Percentiles rank a stretch among this genome's conserved stretches.
phyloP scores from a whole-genome alignment of 192 early-diverging fungal genomes.

The Coemansia sp. region DNA sequence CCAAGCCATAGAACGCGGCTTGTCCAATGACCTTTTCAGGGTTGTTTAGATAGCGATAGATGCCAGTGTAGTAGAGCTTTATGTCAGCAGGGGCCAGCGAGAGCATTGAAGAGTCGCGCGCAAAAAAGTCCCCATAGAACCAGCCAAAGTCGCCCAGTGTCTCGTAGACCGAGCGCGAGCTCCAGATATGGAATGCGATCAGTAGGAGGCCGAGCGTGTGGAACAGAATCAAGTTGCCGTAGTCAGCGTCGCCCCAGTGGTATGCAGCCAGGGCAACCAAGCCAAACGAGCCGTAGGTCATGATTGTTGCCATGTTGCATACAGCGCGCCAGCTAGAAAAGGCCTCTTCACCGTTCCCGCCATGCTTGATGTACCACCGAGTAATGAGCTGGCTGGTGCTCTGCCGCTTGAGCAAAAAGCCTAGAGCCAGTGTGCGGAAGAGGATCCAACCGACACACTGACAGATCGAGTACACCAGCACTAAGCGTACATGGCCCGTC shows the following conservation, averaged over 20 bases:
- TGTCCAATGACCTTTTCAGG: conserved; percentile 94
- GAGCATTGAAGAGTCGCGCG: conserved; percentile 70
- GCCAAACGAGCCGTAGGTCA: conserved; percentile 90
- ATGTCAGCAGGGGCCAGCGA: conserved; percentile 47
- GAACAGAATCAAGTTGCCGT: conserved; percentile 62
- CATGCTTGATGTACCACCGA: conserved; percentile 90
- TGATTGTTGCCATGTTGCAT: conserved; percentile 87
- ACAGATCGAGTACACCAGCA: conserved; percentile 55
- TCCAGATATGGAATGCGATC: conserved; percentile 90
- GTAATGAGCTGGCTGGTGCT: conserved; percentile 81
- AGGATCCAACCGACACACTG: conserved; percentile 89
- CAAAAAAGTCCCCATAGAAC: conserved; percentile 98
- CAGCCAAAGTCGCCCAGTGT: conserved; percentile 94
- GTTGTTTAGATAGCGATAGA: conserved; percentile 94
- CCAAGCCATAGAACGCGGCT: conserved; percentile 92
- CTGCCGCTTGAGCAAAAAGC: conserved; percentile 78
- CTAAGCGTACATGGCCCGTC: conserved; percentile 29
- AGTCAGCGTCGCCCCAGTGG: conserved; percentile 60
- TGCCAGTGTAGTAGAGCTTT: conserved; percentile 83
- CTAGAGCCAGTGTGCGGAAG: conserved; percentile 80
- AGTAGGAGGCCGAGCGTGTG: conserved; percentile 77
- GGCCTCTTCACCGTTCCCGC: conserved; percentile 83
- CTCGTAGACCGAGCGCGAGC: conserved; percentile 88
- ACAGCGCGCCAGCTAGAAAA: conserved; percentile 96
- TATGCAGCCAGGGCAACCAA: conserved; percentile 83